phyloP scores from a whole-genome alignment of 345 rosid species.

The Turritis glabra region DNA sequence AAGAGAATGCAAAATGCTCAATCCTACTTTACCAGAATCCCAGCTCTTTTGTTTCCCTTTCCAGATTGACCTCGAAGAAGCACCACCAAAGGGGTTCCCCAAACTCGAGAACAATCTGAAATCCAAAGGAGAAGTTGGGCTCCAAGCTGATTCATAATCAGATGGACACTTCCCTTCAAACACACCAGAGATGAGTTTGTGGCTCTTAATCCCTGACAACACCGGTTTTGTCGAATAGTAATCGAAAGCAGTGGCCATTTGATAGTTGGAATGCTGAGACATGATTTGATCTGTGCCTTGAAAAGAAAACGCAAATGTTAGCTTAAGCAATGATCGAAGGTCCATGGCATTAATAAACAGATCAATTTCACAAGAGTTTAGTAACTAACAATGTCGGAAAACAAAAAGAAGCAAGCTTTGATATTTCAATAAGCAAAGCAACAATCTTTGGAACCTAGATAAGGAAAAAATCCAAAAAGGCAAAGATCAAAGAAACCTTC shows the following conservation, averaged over 20 bases:
- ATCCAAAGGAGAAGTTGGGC: constrained; percentile 95
- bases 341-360: background rate
- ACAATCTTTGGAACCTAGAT: constrained; percentile 20
- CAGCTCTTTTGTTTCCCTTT: constrained; percentile 58
- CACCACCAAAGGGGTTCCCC: constrained; percentile 46
- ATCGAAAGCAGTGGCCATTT: constrained; percentile 41
- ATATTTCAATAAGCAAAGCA: background rate
- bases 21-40: constrained; percentile 78
- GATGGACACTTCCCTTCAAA: constrained; percentile 62
- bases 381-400: background rate
- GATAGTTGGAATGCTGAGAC: constrained; percentile 56
- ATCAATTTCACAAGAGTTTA: background rate
- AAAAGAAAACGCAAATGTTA: background rate
- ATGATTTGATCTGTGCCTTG: constrained; percentile 42
- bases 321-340: constrained; percentile 19
- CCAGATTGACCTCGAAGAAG: constrained; percentile 32
- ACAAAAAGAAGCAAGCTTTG: background rate
- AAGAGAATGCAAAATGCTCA: constrained; percentile 76
- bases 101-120: constrained; percentile 57
- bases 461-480: background rate
- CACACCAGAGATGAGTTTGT: constrained; percentile 51
- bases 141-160: constrained; percentile 70
- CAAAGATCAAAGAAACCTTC: background rate
- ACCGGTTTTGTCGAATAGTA: constrained; percentile 22
- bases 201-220: constrained; percentile 36